Percentiles rank a stretch among this genome's conserved stretches.
Evolutionary conservation across 2,329 filamentous ascomycete genomes (phyloP).

Genomic region (Neonectria ditissima): DNA sequence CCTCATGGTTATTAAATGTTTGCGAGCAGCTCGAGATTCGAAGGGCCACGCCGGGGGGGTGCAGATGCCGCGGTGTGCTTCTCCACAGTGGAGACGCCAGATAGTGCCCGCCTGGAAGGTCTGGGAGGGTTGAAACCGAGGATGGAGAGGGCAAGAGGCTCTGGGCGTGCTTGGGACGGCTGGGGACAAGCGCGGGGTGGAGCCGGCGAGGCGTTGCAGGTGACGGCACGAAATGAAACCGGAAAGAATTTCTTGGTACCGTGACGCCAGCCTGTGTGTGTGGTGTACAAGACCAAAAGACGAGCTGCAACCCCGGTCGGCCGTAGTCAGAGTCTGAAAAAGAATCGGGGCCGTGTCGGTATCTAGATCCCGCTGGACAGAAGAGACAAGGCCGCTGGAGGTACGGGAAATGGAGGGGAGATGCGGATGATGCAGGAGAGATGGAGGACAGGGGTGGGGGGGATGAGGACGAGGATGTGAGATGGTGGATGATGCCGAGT

Average conservation of each 20-base stretch:
- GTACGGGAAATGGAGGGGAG: slow-evolving; percentile 25
- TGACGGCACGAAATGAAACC: slow-evolving; percentile 52
- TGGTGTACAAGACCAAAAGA: slow-evolving; percentile 16
- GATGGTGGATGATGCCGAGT: slow-evolving; percentile 29
- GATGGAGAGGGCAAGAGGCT: slow-evolving; percentile 42
- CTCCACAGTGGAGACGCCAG: slow-evolving; percentile 42
- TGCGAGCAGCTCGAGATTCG: slow-evolving; percentile 43
- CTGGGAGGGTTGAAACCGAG: slow-evolving; percentile 44
- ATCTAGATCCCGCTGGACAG: neutral
- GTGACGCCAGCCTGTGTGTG: slow-evolving; percentile 31
- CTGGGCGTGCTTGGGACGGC: slow-evolving; percentile 23
- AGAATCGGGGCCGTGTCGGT: neutral
- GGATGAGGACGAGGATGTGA: slow-evolving; percentile 2
- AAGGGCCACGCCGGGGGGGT: slow-evolving; percentile 42
- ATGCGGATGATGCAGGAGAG: slow-evolving; percentile 29
- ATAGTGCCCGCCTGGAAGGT: slow-evolving; percentile 42
- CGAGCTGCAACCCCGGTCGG: slow-evolving; percentile 23
- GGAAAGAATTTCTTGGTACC: slow-evolving; percentile 48
- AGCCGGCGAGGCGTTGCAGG: slow-evolving; percentile 44
- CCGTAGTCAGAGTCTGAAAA: slow-evolving; percentile 18
- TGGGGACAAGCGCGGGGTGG: slow-evolving; percentile 46
- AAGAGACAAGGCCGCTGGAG: slow-evolving; percentile 8
- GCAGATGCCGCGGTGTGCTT: slow-evolving; percentile 39
- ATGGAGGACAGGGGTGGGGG: slow-evolving; percentile 2
- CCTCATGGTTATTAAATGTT: slow-evolving; percentile 56